phyloP scores from a whole-genome alignment of 208 protist genomes.

The Crithidia brevicula region DNA sequence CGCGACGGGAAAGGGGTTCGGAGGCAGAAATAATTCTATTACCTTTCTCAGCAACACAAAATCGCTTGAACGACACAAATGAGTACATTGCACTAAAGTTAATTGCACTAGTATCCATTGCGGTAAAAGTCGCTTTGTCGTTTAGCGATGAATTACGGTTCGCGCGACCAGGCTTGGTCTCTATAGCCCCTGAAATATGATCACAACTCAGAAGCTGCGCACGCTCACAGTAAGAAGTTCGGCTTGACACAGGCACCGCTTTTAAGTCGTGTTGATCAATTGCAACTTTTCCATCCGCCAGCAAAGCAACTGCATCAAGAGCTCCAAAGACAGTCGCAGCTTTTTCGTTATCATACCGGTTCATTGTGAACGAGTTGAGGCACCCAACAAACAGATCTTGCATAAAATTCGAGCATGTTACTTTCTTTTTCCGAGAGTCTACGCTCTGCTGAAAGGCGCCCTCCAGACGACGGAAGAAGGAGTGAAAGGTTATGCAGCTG shows the following conservation, averaged over 20 bases:
- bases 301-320: constrained; percentile 16
- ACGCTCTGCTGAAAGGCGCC: background rate
- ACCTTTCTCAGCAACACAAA: too few relatives aligned
- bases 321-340: background rate
- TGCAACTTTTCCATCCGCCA: constrained; percentile 8
- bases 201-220: constrained; percentile 13
- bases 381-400: constrained; percentile 16
- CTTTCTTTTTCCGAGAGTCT: background rate
- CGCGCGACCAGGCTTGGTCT: too few relatives aligned
- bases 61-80: too few relatives aligned
- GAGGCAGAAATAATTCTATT: too few relatives aligned
- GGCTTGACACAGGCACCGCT: background rate
- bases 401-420: background rate
- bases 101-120: background rate
- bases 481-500: constrained; percentile 26
- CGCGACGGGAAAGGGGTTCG: too few relatives aligned
- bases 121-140: background rate
- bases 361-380: constrained; percentile 24
- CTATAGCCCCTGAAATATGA: constrained; percentile 1
- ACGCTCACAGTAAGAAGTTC: constrained; percentile 9
- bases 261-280: constrained; percentile 1
- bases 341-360: constrained; percentile 19
- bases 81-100: background rate
- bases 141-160: background rate
- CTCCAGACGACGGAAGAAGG: constrained; percentile 16